A percentile compares a stretch with the other conserved stretches of the same genome.
Evolutionary conservation across 129 eudicot genomes (phyloP).

Genomic region (Pittosporum tobira): DNA sequence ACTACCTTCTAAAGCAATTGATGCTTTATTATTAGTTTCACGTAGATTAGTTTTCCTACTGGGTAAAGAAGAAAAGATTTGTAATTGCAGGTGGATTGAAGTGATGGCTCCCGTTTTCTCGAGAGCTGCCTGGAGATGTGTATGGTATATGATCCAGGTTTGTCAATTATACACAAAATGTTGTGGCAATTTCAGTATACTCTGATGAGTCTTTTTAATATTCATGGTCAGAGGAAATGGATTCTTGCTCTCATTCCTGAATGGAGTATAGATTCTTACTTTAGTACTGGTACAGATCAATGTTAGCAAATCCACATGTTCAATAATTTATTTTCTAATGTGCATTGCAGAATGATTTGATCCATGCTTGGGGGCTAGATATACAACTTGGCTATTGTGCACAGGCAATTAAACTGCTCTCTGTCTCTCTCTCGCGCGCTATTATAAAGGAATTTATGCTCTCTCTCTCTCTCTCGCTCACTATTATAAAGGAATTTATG

Average conservation of each 20-base stretch:
- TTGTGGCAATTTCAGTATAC: not conserved
- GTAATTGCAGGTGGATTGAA: constrained; percentile 72
- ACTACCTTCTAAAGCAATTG: not conserved
- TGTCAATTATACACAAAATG: constrained; percentile 5
- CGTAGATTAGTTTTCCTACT: not conserved
- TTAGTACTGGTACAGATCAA: no score
- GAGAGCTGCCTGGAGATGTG: constrained; percentile 79
- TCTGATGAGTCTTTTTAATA: no score
- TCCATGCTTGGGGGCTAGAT: constrained; percentile 97
- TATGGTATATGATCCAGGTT: constrained; percentile 96
- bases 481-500: not conserved
- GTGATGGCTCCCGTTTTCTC: constrained; percentile 98
- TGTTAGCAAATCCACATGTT: not conserved
- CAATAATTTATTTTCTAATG: not conserved
- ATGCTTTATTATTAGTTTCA: not conserved
- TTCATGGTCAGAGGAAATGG: no score
- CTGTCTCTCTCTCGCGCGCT: constrained; percentile 1
- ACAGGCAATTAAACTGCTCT: constrained; percentile 40
- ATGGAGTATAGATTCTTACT: no score
- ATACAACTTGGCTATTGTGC: constrained; percentile 83
- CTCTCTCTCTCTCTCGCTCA: not conserved
- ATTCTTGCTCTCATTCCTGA: no score
- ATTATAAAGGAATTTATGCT: no score
- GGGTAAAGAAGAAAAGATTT: not conserved
- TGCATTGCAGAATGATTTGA: constrained; percentile 69